phyloP scores from a whole-genome alignment of 129 eudicot species.

The Sambucus nigra region DNA sequence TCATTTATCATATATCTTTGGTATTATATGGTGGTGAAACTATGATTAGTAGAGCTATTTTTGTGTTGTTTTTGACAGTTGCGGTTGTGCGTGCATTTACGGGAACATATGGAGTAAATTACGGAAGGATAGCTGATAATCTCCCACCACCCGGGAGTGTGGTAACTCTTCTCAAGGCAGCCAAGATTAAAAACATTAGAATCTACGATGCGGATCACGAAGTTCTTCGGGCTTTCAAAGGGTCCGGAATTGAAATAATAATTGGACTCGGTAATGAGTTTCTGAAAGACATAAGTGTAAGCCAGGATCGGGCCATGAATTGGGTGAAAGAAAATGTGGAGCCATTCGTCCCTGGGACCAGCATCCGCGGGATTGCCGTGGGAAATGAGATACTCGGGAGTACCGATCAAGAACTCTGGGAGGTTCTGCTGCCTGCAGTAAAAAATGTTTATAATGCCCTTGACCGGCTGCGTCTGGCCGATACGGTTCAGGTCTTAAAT shows the following conservation, averaged over 20 bases:
- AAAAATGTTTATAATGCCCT: conserved; percentile 69
- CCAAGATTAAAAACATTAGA: conserved; percentile 59
- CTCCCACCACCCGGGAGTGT: conserved; percentile 75
- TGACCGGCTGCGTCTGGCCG: conserved; percentile 33
- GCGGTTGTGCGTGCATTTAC: conserved; percentile 40
- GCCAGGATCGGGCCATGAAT: conserved; percentile 47
- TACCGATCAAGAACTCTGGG: conserved; percentile 48
- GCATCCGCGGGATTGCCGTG: conserved; percentile 67
- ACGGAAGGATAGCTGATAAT: conserved; percentile 85
- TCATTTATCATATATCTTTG: not conserved
- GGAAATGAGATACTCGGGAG: conserved; percentile 78
- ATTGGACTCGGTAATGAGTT: conserved; percentile 61
- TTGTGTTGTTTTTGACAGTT: conserved; percentile 16
- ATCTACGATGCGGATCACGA: conserved; percentile 70
- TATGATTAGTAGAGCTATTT: not conserved
- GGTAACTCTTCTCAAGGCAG: conserved; percentile 59
- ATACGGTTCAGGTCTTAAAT: too few relatives aligned
- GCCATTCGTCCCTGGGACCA: conserved; percentile 63
- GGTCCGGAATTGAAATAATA: conserved; percentile 67
- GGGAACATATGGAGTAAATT: conserved; percentile 84
- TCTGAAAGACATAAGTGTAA: conserved; percentile 52
- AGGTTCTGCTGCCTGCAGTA: conserved; percentile 50
- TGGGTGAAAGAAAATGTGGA: conserved; percentile 79
- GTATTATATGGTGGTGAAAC: not conserved
- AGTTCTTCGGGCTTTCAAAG: conserved; percentile 56